phyloP scores from a whole-genome alignment of 106 monocot species.

The Acorus gramineus region DNA sequence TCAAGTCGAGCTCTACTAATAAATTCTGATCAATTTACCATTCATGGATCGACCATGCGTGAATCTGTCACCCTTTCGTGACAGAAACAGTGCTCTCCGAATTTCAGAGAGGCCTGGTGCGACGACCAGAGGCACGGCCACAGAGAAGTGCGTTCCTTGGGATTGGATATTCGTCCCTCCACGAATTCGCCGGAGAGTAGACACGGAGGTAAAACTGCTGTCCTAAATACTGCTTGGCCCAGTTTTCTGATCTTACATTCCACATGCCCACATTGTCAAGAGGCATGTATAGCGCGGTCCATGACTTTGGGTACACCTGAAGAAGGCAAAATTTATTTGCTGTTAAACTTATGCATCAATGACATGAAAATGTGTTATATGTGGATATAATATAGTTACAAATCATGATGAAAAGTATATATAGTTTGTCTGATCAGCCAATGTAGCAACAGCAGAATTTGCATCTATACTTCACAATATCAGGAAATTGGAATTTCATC shows the following conservation, averaged over 20 bases:
- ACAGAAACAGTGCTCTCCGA: neutral
- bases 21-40: too few species aligned
- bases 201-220: constrained; percentile 45
- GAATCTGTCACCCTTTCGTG: constrained; percentile 14
- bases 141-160: constrained; percentile 42
- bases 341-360: neutral
- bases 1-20: too few species aligned
- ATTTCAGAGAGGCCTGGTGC: constrained; percentile 33
- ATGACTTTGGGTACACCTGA: constrained; percentile 37
- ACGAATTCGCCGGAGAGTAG: constrained; percentile 24
- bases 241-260: constrained; percentile 40
- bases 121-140: constrained; percentile 27
- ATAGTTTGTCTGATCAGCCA: too few species aligned
- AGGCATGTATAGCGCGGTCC: constrained; percentile 38
- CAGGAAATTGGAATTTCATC: too few species aligned
- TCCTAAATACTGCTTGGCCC: constrained; percentile 37
- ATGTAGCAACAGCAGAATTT: too few species aligned
- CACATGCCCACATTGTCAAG: constrained; percentile 53
- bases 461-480: too few species aligned
- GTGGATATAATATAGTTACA: too few species aligned
- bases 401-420: too few species aligned
- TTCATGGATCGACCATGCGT: neutral
- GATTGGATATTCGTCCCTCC: constrained; percentile 30
- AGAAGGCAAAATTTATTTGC: neutral
- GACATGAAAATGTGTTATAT: neutral